Percentiles rank a stretch among this genome's conserved stretches.
phyloP scores from a whole-genome alignment of 1,284 basidiomycete species.

The Rhodotorula mucilaginosa region DNA sequence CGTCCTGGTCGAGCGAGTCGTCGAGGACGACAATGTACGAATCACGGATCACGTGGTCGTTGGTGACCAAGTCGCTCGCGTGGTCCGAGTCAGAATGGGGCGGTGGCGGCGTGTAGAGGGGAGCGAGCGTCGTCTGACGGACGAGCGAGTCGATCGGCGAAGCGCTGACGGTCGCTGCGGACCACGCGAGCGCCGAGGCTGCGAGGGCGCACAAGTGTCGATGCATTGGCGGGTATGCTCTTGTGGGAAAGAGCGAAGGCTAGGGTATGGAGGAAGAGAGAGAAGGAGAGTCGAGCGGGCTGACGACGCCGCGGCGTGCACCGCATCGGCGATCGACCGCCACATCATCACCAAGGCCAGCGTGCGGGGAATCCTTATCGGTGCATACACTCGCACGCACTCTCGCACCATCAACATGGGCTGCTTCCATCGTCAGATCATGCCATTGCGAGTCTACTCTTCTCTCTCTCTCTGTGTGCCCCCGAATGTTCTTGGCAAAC shows the following conservation, averaged over 20 bases:
- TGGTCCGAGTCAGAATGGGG: constrained; percentile 3
- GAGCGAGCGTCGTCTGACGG: constrained; percentile 17
- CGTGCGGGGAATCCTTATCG: too few relatives aligned
- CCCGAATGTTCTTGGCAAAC: not conserved
- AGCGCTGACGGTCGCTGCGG: not conserved
- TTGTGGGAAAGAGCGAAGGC: not conserved
- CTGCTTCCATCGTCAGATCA: too few relatives aligned
- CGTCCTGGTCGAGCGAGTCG: constrained; percentile 66
- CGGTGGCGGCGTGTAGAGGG: constrained; percentile 31
- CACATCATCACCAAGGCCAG: too few relatives aligned
- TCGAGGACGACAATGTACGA: constrained; percentile 83
- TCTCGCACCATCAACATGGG: too few relatives aligned
- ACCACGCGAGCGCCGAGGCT: not conserved
- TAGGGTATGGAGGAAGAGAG: not conserved
- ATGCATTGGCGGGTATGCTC: not conserved
- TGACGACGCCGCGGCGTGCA: not conserved
- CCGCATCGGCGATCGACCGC: not conserved
- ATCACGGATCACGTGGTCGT: constrained; percentile 42
- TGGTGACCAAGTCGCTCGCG: not conserved
- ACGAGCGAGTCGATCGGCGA: constrained; percentile 1
- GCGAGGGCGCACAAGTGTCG: not conserved
- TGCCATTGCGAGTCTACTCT: not conserved
- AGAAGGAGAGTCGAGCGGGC: not conserved
- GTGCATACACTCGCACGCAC: too few relatives aligned
- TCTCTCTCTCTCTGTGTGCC: too few relatives aligned